Evolutionary conservation across 768 basidiomycete genomes (phyloP), one percentile per base, ranked within the genome.

Genomic region (Suillus cothurnatus): DNA sequence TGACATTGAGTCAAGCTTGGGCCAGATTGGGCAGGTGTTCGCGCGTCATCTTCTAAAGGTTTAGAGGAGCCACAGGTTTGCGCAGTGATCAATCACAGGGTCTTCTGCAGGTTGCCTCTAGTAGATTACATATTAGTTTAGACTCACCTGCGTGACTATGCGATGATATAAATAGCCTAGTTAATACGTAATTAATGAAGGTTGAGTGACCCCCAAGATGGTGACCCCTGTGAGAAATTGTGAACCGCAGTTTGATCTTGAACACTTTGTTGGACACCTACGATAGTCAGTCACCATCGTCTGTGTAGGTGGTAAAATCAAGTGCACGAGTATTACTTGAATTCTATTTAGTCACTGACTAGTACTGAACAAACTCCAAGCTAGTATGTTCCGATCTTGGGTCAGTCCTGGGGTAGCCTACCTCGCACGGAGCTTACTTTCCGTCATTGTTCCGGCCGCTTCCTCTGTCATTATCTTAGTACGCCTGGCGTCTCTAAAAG

Each of bases 371-470:
- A 14, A 34, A 55, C 23, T 34, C 1, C 31, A 34, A 34, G 31
- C 11, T 19, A 60, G 8, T 11, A 62, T 62, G 53, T 38, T 8
- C 9, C 49, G 31, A 61, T 31, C 62, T 28, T 63, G 62, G 62
- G 45, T 32, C 26, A 61, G 68, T 4, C 75, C 74, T 1, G 76
- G 76, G 17, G 49, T 77, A 28, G 67, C 64, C 26, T 71, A 69
- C 61, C 36, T 73, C 4, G 62, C 65, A 19, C 72, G 68, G 31
- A 62, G 53, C 59, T 36, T 45, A 23, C 49, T 69, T 55, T 68
- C 71, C 19, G 34, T 62, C 19, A 6, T 69, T 7, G 43, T 73
- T 31, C 71, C 68, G 4, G n/a, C 66, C n/a, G 0, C 64, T 26
- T 61, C 67, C 41, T 31, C 72, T 11, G 63, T 63, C 34, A 21